These are phyloP conservation scores for Boletellus dicymbophilus DNA, from an alignment of 1,284 basidiomycete genomes.

Conservation along the genomic window DNA sequence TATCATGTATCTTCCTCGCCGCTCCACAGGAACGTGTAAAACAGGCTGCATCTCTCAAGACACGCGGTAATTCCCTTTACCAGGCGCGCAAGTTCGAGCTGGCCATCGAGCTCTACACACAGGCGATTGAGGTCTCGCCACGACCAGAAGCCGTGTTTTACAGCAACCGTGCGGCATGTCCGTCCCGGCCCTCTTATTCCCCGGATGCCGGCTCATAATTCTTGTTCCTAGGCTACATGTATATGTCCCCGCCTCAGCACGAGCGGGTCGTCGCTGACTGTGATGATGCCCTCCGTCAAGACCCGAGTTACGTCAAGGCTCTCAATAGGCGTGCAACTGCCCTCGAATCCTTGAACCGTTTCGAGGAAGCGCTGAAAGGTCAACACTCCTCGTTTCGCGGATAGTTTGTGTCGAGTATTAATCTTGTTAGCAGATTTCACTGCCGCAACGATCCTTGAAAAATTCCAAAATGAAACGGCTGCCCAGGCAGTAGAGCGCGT, in stretches of 20 bases:
- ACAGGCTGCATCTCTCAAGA: constrained; percentile 82
- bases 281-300: constrained; percentile 84
- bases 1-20: constrained; percentile 8
- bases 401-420: neutral
- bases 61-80: constrained; percentile 90
- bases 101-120: constrained; percentile 88
- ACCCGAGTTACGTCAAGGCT: constrained; percentile 91
- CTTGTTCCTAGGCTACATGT: constrained; percentile 79
- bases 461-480: constrained; percentile 85
- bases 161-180: constrained; percentile 97
- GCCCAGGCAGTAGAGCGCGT: constrained; percentile 90
- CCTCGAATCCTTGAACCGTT: constrained; percentile 76
- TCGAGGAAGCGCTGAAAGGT: constrained; percentile 82
- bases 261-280: constrained; percentile 92
- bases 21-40: constrained; percentile 67
- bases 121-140: constrained; percentile 85
- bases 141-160: constrained; percentile 94
- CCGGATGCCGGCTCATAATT: constrained; percentile 4
- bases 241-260: constrained; percentile 83
- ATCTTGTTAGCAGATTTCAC: constrained; percentile 76
- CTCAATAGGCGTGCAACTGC: constrained; percentile 92
- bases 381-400: neutral
- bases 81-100: constrained; percentile 73
- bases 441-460: constrained; percentile 92
- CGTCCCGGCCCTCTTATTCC: constrained; percentile 27